A percentile compares a stretch with the other conserved stretches of the same genome.
phyloP scores from a whole-genome alignment of 768 basidiomycete genomes.

The Suillus lakei region DNA sequence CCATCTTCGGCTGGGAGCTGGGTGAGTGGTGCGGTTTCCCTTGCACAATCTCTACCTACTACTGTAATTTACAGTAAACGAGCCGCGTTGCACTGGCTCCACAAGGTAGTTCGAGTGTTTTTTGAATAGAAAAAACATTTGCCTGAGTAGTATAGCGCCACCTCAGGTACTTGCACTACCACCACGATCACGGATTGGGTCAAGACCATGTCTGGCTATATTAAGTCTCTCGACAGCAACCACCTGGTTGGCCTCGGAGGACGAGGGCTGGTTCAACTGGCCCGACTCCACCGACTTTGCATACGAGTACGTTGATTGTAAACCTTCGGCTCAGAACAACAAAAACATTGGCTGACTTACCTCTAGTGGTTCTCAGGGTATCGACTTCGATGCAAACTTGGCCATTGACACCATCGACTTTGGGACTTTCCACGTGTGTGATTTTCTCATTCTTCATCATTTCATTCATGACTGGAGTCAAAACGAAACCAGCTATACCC shows the following conservation, averaged over 20 bases:
- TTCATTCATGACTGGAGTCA: neutral
- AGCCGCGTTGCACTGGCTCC: slow-evolving; percentile 24
- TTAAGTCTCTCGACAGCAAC: slow-evolving; percentile 66
- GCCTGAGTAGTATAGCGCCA: slow-evolving; percentile 10
- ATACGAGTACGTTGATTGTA: slow-evolving; percentile 53
- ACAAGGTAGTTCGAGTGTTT: slow-evolving; percentile 10
- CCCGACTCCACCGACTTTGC: slow-evolving; percentile 52
- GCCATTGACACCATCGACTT: slow-evolving; percentile 64
- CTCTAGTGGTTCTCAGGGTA: slow-evolving; percentile 54
- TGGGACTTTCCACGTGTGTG: slow-evolving; percentile 68
- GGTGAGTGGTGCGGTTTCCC: slow-evolving; percentile 9
- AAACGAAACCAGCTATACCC: slow-evolving; percentile 28
- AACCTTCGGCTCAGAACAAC: neutral
- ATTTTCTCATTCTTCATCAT: neutral
- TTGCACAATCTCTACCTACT: neutral
- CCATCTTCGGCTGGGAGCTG: slow-evolving; percentile 30
- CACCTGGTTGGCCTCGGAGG: slow-evolving; percentile 67
- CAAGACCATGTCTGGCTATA: slow-evolving; percentile 58
- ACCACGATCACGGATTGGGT: slow-evolving; percentile 61
- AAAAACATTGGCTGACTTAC: neutral
- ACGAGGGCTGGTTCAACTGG: slow-evolving; percentile 68
- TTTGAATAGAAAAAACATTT: neutral
- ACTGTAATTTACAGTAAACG: slow-evolving; percentile 19
- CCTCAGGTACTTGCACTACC: slow-evolving; percentile 39
- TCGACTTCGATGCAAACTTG: slow-evolving; percentile 67